Conservation (phyloP, 108 stramenopile species). For the Nitzschia sp. region DNA sequence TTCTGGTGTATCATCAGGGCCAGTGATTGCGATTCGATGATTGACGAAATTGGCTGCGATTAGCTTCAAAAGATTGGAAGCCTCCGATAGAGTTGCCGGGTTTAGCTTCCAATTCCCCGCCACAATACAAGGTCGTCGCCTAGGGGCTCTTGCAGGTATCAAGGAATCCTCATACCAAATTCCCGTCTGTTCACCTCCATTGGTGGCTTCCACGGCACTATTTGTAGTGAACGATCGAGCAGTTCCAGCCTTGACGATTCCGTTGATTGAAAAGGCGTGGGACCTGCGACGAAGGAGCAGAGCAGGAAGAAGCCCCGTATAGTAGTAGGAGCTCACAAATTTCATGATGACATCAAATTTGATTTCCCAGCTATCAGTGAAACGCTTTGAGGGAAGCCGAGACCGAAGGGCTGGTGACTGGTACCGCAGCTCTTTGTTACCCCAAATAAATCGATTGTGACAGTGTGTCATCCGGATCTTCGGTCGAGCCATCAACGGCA, state of each 20-base stretch:
- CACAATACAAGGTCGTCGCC: constrained; percentile 38
- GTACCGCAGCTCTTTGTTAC: too few relatives aligned
- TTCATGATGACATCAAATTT: not conserved
- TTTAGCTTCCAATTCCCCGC: constrained; percentile 87
- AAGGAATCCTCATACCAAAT: not conserved
- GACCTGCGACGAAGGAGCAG: not conserved
- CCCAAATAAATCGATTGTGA: too few relatives aligned
- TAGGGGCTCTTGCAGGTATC: too few relatives aligned
- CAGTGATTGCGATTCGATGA: constrained; percentile 41
- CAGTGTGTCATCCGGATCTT: too few relatives aligned
- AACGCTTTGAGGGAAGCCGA: too few relatives aligned
- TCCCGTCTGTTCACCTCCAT: too few relatives aligned
- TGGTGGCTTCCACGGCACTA: too few relatives aligned
- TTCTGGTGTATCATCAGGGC: constrained; percentile 52
- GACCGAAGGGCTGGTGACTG: too few relatives aligned
- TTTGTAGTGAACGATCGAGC: not conserved
- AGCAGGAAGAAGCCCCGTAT: not conserved
- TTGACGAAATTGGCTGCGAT: constrained; percentile 47
- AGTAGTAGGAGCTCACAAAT: not conserved
- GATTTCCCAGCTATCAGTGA: not conserved
- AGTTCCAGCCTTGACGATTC: not conserved
- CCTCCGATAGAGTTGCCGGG: constrained; percentile 65
- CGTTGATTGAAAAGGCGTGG: not conserved
- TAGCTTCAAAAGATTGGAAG: constrained; percentile 54
- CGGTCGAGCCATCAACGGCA: too few relatives aligned